Conservation (phyloP, 1,284 basidiomycete genomes). For the Cutaneotrichosporon mucoides region DNA sequence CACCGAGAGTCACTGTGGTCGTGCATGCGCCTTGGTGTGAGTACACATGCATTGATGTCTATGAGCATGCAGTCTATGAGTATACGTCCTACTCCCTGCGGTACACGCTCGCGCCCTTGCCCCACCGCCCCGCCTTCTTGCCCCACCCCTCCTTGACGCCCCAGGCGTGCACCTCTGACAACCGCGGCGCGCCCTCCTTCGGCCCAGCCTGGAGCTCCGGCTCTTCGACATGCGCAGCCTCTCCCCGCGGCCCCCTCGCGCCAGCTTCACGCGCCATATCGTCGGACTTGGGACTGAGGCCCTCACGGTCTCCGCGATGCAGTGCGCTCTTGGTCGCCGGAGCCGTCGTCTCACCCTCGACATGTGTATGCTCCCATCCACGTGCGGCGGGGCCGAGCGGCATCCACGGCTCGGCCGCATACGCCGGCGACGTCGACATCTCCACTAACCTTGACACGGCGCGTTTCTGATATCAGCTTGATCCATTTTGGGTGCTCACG, state of each 20-base stretch:
- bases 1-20: background rate
- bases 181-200: slow-evolving; percentile 27
- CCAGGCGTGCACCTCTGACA: slow-evolving; percentile 45
- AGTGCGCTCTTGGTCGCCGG: background rate
- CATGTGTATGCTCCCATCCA: slow-evolving; percentile 47
- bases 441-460: slow-evolving; percentile 64
- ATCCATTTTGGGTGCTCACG: too few species aligned
- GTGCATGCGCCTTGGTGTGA: background rate
- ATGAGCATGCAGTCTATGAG: background rate
- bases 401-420: slow-evolving; percentile 50
- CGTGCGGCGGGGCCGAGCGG: slow-evolving; percentile 35
- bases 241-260: slow-evolving; percentile 27
- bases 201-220: slow-evolving; percentile 6
- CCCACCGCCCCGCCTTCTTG: slow-evolving; percentile 51
- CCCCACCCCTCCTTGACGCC: slow-evolving; percentile 52
- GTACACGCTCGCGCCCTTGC: slow-evolving; percentile 42
- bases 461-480: slow-evolving; percentile 50
- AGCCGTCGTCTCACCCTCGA: background rate
- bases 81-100: background rate
- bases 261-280: slow-evolving; percentile 26
- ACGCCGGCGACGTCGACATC: slow-evolving; percentile 58
- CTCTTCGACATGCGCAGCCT: slow-evolving; percentile 5
- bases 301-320: background rate
- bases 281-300: slow-evolving; percentile 4
- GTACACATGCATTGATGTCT: background rate